phyloP scores from a whole-genome alignment of 1,284 basidiomycete species.

The Trichosporon sp. region DNA sequence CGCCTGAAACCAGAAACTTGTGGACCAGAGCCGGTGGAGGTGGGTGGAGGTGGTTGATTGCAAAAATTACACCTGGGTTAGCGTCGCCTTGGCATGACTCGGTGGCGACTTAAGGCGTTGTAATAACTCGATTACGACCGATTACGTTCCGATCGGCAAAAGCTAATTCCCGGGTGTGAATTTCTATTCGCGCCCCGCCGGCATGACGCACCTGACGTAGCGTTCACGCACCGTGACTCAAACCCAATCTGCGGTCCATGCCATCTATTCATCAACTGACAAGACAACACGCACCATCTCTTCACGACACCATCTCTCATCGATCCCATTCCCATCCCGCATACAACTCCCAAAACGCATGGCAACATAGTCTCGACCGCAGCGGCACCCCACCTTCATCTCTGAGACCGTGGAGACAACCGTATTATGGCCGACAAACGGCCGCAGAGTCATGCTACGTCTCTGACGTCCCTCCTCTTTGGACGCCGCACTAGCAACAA shows the following conservation, averaged over 20 bases:
- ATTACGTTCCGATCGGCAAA: not conserved
- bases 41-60: not conserved
- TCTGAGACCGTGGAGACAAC: not conserved
- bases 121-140: not conserved
- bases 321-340: not conserved
- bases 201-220: not conserved
- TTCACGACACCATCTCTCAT: not conserved
- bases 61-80: slow-evolving; percentile 2
- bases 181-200: not conserved
- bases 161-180: not conserved
- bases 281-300: not conserved
- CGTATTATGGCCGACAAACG: not conserved
- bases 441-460: slow-evolving; percentile 1
- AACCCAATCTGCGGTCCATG: not conserved
- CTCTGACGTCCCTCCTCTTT: slow-evolving; percentile 15
- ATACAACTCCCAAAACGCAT: not conserved
- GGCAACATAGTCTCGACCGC: not conserved
- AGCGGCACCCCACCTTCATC: not conserved
- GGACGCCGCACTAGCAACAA: slow-evolving; percentile 19
- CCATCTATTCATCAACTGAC: not conserved
- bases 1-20: not conserved
- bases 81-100: not conserved
- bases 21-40: not conserved
- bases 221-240: not conserved
- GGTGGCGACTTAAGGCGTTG: not conserved